Percentiles rank a stretch among this genome's conserved stretches.
phyloP scores from a whole-genome alignment of 2,329 filamentous ascomycete genomes.

The Trichoderma oligosporum region DNA sequence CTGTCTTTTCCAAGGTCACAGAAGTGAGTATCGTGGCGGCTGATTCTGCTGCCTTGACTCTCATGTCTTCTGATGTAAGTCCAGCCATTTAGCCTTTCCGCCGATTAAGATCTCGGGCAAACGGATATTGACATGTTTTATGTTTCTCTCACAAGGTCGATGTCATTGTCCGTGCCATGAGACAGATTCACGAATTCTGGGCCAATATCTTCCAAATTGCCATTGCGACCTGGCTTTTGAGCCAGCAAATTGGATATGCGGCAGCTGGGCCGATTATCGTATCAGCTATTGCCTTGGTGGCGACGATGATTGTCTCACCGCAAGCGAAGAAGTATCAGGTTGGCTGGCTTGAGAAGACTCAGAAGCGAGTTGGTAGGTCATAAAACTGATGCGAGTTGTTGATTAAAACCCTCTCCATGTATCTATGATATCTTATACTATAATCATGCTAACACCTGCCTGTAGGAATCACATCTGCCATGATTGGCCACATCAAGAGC shows the following conservation, averaged over 20 bases:
- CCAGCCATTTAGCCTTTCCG: too few relatives aligned
- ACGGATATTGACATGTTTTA: background rate
- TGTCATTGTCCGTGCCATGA: slow-evolving; percentile 35
- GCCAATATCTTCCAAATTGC: slow-evolving; percentile 35
- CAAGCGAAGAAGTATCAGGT: slow-evolving; percentile 31
- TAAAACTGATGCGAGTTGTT: background rate
- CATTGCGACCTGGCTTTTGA: slow-evolving; percentile 31
- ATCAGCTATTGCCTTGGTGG: slow-evolving; percentile 27
- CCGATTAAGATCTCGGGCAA: background rate
- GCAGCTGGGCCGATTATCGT: slow-evolving; percentile 34
- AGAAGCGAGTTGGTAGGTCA: slow-evolving; percentile 29
- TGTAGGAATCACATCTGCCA: slow-evolving; percentile 30
- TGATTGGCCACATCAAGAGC: slow-evolving; percentile 41
- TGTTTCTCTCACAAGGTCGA: slow-evolving; percentile 31
- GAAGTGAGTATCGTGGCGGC: slow-evolving; percentile 28
- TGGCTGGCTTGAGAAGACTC: slow-evolving; percentile 17
- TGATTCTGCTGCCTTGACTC: slow-evolving; percentile 36
- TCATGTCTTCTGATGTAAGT: slow-evolving; percentile 41
- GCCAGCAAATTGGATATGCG: slow-evolving; percentile 34
- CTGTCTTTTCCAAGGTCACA: slow-evolving; percentile 33
- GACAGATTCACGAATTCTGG: slow-evolving; percentile 37
- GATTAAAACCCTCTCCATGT: too few relatives aligned
- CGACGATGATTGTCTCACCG: slow-evolving; percentile 29
- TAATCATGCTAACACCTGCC: background rate
- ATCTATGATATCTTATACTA: background rate